Base-by-base conservation (phyloP, 768 basidiomycete genomes). In the Phlebiopsis gigantea region DNA sequence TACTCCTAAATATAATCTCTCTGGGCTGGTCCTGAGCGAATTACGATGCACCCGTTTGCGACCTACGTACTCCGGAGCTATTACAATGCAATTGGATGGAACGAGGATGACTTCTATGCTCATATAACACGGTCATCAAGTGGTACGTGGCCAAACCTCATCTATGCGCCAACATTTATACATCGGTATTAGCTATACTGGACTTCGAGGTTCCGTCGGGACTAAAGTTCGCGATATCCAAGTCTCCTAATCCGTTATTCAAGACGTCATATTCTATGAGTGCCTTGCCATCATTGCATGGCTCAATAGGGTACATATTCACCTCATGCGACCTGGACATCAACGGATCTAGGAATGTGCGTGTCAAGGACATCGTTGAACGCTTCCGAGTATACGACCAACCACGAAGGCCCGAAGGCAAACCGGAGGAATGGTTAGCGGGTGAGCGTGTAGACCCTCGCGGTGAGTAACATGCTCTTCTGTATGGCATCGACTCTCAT, bases 41-140 rank as follows among this genome's bases (percentile, higher is more conserved):
- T 12, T 12, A 19, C 45, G 2, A 91, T 93, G 91, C 88, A 91
- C 72, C 88, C 91, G 5, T 93, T 93, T 65, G 86, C 90, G 39
- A 82, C 89, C 14, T 91, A 93, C 73, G 87, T 98, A 56, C 77
- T 98, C 34, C 87, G 88, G 61, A 87, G 80, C 69, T 98, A 96
- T 72, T 94, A 93, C 76, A 81, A 82, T 62, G 85, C 84, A n/a
- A 97, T 93, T 29, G 90, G 92, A 60, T 98, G 96, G 96, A 94
- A 93, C 64, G 92, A 96, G 68, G 95, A 98, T 71, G 96, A 96
- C 65, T 77, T 96, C 21, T 98, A 92, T 66, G 83, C 88, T 2
- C 92, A 95, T 62, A 65, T 98, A 44, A 97, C 93, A 0, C 83
- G 91, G 54, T 90, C 93, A 31, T 96, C 94, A 1, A 86, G 81